A percentile compares a stretch with the other conserved stretches of the same genome.
These are phyloP conservation scores for Blastobotrys mokoenaii DNA, from an alignment of 805 yeast genomes.

Conservation along the genomic window DNA sequence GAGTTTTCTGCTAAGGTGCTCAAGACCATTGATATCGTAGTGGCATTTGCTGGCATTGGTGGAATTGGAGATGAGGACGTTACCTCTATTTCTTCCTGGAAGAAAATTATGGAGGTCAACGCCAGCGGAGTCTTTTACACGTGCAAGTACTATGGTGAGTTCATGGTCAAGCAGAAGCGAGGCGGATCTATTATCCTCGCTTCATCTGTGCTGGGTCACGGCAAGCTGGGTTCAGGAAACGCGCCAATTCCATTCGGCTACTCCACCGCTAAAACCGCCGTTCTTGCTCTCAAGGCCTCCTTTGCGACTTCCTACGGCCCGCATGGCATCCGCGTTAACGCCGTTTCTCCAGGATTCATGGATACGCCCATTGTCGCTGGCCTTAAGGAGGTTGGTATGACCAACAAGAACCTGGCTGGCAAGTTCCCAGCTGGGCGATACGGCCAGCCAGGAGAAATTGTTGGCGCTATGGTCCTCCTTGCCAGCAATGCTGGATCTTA, in stretches of 20 bases:
- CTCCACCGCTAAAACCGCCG: conserved; percentile 4
- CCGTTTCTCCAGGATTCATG: conserved; percentile 48
- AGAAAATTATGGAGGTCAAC: conserved; percentile 5
- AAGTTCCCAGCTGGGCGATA: conserved; percentile 3
- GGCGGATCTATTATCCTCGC: conserved; percentile 8
- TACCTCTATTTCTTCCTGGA: background rate
- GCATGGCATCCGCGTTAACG: conserved; percentile 31
- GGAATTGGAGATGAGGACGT: conserved; percentile 25
- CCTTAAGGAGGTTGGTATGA: conserved; percentile 12
- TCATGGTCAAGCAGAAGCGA: conserved; percentile 3
- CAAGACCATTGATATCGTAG: conserved; percentile 38
- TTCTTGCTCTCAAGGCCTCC: conserved; percentile 1
- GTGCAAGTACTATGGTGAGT: conserved; percentile 5
- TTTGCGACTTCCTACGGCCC: conserved; percentile 5
- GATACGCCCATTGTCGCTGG: conserved; percentile 3
- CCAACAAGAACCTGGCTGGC: conserved; percentile 12
- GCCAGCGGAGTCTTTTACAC: conserved; percentile 2
- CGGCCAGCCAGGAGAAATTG: conserved; percentile 3
- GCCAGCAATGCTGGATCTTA: conserved; percentile 1
- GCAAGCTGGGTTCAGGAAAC: conserved; percentile 3
- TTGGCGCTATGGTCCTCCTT: conserved; percentile 1
- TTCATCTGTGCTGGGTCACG: conserved; percentile 6
- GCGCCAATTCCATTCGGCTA: conserved; percentile 3
- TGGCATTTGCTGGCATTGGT: conserved; percentile 29
- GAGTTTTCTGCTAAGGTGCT: conserved; percentile 14